phyloP scores from a whole-genome alignment of 345 rosid species.

The Stellera chamaejasme region DNA sequence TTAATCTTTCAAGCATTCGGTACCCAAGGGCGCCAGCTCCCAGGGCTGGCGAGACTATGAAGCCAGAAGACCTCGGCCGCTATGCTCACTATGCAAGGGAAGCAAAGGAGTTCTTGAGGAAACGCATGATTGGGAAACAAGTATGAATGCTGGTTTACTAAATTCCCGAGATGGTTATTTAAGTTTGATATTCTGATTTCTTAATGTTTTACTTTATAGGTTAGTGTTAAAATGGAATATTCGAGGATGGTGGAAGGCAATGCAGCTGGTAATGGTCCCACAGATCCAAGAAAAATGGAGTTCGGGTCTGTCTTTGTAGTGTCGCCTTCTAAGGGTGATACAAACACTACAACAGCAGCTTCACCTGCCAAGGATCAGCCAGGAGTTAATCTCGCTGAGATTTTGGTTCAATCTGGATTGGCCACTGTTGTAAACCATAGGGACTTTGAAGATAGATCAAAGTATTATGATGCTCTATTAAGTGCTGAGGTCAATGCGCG shows the following conservation, averaged over 20 bases:
- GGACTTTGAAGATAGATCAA: conserved; percentile 97
- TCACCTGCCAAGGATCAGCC: conserved; percentile 33
- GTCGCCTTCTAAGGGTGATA: conserved; percentile 53
- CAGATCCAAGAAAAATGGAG: conserved; percentile 81
- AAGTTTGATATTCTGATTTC: conserved; percentile 1
- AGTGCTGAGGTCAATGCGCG: conserved; percentile 90
- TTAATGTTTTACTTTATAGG: conserved; percentile 33
- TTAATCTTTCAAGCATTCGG: conserved; percentile 86
- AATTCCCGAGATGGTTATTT: background rate
- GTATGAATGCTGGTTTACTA: conserved; percentile 23
- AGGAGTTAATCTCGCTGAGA: conserved; percentile 77
- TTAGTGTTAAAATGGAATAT: conserved; percentile 90
- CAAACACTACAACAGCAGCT: conserved; percentile 37
- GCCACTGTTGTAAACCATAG: conserved; percentile 78
- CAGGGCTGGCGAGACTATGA: conserved; percentile 77
- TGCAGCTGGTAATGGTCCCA: conserved; percentile 37
- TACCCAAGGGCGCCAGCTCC: conserved; percentile 90
- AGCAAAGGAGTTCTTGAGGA: conserved; percentile 80
- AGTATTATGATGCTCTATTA: conserved; percentile 78
- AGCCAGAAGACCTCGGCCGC: no score
- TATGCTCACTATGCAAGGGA: conserved; percentile 83
- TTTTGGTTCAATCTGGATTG: conserved; percentile 71
- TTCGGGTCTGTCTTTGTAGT: conserved; percentile 84
- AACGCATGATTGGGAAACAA: conserved; percentile 70
- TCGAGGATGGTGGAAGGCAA: conserved; percentile 73